Evolutionary conservation across 768 basidiomycete species (phyloP).

Genomic region (Mycena belliarum): DNA sequence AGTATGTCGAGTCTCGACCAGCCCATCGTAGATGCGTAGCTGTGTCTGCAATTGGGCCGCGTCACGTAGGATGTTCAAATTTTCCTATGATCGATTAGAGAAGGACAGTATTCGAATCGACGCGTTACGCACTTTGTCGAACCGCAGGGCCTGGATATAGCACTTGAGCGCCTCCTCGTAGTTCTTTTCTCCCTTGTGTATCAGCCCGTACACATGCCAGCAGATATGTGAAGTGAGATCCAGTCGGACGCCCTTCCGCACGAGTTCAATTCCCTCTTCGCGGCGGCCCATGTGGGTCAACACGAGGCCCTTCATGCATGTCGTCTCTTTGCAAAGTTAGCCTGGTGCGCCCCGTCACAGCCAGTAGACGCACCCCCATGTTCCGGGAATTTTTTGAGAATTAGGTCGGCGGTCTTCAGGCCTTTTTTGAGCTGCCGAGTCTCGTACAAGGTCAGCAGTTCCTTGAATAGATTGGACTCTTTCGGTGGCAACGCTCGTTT

Average conservation of each 20-base stretch:
- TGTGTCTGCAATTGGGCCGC: constrained; percentile 88
- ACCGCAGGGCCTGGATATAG: constrained; percentile 84
- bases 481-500: constrained; percentile 75
- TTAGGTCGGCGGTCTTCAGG: constrained; percentile 86
- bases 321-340: constrained; percentile 64
- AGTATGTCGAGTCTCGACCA: constrained; percentile 81
- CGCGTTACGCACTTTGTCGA: constrained; percentile 71
- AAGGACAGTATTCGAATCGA: background rate
- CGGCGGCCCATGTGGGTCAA: constrained; percentile 77
- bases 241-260: constrained; percentile 79
- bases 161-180: constrained; percentile 94
- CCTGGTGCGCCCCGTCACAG: background rate
- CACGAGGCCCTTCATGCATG: constrained; percentile 95
- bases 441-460: constrained; percentile 86
- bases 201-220: constrained; percentile 97
- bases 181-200: constrained; percentile 92
- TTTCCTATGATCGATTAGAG: constrained; percentile 59
- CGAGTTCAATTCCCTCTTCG: constrained; percentile 80
- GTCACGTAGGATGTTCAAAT: constrained; percentile 91
- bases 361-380: constrained; percentile 75
- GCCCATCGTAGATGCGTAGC: constrained; percentile 72
- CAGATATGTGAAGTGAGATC: constrained; percentile 91
- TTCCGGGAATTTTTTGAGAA: constrained; percentile 93
- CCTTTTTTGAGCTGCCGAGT: constrained; percentile 86
- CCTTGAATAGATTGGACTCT: constrained; percentile 83